These are phyloP conservation scores for Xylaria multiplex DNA, from an alignment of 2,329 filamentous ascomycete genomes.

Conservation along the genomic window DNA sequence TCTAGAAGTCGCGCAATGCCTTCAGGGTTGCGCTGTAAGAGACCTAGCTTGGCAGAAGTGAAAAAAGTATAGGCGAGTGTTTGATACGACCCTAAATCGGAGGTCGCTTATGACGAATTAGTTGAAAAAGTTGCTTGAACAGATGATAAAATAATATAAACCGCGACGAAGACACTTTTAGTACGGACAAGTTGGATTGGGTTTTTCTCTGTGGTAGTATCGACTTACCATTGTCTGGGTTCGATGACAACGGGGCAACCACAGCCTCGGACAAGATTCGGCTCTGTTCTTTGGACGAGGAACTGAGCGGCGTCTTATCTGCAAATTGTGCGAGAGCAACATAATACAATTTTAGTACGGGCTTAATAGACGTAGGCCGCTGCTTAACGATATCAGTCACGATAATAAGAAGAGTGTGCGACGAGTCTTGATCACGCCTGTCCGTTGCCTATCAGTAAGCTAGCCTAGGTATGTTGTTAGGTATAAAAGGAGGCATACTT, in stretches of 20 bases:
- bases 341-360: conserved; percentile 53
- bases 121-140: neutral
- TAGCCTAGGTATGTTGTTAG: neutral
- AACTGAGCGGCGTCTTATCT: conserved; percentile 40
- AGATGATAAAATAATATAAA: neutral
- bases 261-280: conserved; percentile 41
- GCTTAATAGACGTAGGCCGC: conserved; percentile 46
- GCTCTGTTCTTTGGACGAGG: conserved; percentile 33
- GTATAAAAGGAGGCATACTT: conserved; percentile 38
- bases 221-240: conserved; percentile 40
- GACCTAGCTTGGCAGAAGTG: conserved; percentile 48
- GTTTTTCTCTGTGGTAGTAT: neutral
- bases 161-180: neutral
- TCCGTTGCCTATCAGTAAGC: conserved; percentile 29
- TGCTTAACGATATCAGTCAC: conserved; percentile 48
- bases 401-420: conserved; percentile 51
- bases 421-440: conserved; percentile 42
- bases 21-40: conserved; percentile 55
- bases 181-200: too few relatives aligned
- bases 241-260: conserved; percentile 40
- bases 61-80: conserved; percentile 48
- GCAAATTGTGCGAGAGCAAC: conserved; percentile 53
- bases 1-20: conserved; percentile 53
- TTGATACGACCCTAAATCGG: conserved; percentile 40
- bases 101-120: conserved; percentile 31